Evolutionary conservation across 2,329 filamentous ascomycete species (phyloP).

Genomic region (Aspergillus amoenus): DNA sequence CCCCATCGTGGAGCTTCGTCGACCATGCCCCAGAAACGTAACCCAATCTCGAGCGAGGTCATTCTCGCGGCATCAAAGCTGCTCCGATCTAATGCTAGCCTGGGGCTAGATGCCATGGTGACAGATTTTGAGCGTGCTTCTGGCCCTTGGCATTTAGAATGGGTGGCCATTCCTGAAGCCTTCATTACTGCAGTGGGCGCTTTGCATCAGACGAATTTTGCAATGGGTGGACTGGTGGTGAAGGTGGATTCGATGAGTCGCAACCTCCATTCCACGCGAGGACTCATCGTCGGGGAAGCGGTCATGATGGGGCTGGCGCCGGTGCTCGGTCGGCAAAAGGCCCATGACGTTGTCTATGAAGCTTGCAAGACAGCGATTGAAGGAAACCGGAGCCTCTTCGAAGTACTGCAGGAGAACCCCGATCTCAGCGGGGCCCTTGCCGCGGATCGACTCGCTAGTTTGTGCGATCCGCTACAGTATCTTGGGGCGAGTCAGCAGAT

Average conservation of each 20-base stretch:
- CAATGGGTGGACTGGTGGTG: constrained; percentile 52
- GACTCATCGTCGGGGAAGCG: constrained; percentile 57
- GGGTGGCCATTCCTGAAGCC: constrained; percentile 55
- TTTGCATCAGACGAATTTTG: constrained; percentile 56
- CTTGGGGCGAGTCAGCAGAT: constrained; percentile 4
- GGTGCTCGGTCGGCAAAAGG: constrained; percentile 52
- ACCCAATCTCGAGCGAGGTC: constrained; percentile 58
- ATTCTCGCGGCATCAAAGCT: constrained; percentile 57
- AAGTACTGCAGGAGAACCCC: constrained; percentile 40
- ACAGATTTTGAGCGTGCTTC: constrained; percentile 58
- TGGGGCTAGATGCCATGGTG: constrained; percentile 58
- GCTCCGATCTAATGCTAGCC: constrained; percentile 51
- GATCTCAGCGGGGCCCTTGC: constrained; percentile 34
- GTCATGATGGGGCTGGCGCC: constrained; percentile 61
- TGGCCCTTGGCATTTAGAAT: constrained; percentile 60
- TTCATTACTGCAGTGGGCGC: constrained; percentile 56
- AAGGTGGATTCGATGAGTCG: constrained; percentile 50
- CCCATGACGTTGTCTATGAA: constrained; percentile 58
- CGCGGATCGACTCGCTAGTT: background rate
- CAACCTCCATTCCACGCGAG: constrained; percentile 53
- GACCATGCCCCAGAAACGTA: constrained; percentile 60
- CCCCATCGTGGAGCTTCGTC: constrained; percentile 55
- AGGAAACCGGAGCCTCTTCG: constrained; percentile 43
- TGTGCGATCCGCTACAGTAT: constrained; percentile 6
- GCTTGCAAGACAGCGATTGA: constrained; percentile 54